Conservation (phyloP, 345 rosid genomes). For the Bretschneidera sinensis region DNA sequence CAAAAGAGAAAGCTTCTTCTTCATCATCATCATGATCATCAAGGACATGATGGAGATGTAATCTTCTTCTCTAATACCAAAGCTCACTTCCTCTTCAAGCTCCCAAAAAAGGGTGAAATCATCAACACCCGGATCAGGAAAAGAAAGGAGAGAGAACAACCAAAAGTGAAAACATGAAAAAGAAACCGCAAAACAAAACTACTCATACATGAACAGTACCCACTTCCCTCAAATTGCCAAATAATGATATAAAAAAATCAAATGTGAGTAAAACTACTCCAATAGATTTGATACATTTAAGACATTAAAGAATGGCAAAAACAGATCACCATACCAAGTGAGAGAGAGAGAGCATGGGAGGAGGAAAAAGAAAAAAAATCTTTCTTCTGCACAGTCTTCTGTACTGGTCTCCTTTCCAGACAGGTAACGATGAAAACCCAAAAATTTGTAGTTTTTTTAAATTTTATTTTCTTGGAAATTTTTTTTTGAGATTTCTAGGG, state of each 20-base stretch:
- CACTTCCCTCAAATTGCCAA: not conserved
- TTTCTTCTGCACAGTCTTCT: constrained; percentile 13
- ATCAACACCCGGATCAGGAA: constrained; percentile 30
- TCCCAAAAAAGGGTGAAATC: constrained; percentile 20
- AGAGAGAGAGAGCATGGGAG: not conserved
- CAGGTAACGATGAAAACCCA: not conserved
- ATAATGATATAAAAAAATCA: no score
- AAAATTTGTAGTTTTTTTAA: not conserved
- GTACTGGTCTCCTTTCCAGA: constrained; percentile 17
- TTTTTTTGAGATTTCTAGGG: not conserved
- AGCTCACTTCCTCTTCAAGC: constrained; percentile 29
- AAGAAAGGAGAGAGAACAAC: constrained; percentile 1
- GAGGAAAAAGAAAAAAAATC: not conserved
- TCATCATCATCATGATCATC: constrained; percentile 19
- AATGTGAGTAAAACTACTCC: not conserved
- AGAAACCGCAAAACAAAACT: not conserved
- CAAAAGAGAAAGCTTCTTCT: constrained; percentile 24
- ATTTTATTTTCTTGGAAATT: not conserved
- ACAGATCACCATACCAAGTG: constrained; percentile 18
- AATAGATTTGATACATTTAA: not conserved
- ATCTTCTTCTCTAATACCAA: constrained; percentile 31
- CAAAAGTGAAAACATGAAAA: constrained; percentile 6
- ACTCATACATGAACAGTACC: not conserved
- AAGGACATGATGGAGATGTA: constrained; percentile 14
- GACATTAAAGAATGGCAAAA: constrained; percentile 12